Evolutionary conservation across 495 filamentous ascomycete species (phyloP).

Genomic region (Aspergillus ellipticus): DNA sequence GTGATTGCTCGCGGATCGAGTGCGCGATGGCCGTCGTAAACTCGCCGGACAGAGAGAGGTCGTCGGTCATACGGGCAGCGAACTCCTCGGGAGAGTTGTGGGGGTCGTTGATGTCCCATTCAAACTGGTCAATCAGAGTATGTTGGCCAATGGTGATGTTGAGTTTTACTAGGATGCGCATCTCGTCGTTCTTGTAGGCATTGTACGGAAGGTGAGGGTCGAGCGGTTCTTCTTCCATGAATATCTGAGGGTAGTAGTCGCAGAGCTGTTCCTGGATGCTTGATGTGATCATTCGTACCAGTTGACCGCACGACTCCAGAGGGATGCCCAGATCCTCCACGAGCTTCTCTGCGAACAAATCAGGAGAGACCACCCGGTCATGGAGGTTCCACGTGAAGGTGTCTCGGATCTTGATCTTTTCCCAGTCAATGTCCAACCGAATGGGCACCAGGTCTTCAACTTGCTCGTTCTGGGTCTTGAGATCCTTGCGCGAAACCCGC

Average conservation of each 20-base stretch:
- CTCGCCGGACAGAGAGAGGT: conserved; percentile 90
- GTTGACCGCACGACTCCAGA: conserved; percentile 53
- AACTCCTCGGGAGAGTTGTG: conserved; percentile 93
- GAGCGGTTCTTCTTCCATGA: conserved; percentile 82
- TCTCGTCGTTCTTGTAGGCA: conserved; percentile 97
- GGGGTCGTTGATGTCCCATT: conserved; percentile 98
- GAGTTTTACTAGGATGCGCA: conserved; percentile 91
- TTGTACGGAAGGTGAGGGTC: conserved; percentile 87
- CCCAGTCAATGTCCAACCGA: conserved; percentile 89
- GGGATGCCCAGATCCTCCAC: conserved; percentile 89
- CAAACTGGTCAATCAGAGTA: conserved; percentile 93
- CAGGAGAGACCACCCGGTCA: conserved; percentile 73
- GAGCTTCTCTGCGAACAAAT: conserved; percentile 80
- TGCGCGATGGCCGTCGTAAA: conserved; percentile 98
- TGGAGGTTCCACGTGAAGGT: conserved; percentile 99
- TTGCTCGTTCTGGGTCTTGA: conserved; percentile 80
- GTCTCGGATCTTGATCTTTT: conserved; percentile 92
- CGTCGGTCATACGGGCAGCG: conserved; percentile 79
- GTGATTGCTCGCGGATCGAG: conserved; percentile 90
- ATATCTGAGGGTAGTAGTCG: conserved; percentile 89
- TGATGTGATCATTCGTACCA: conserved; percentile 72
- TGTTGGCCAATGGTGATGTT: conserved; percentile 97
- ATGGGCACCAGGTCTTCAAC: conserved; percentile 88
- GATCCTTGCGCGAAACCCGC: conserved; percentile 69
- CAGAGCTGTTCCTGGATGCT: conserved; percentile 86